These are phyloP conservation scores for Pichia sp. DNA, from an alignment of 1,139 yeast genomes.

Conservation along the genomic window DNA sequence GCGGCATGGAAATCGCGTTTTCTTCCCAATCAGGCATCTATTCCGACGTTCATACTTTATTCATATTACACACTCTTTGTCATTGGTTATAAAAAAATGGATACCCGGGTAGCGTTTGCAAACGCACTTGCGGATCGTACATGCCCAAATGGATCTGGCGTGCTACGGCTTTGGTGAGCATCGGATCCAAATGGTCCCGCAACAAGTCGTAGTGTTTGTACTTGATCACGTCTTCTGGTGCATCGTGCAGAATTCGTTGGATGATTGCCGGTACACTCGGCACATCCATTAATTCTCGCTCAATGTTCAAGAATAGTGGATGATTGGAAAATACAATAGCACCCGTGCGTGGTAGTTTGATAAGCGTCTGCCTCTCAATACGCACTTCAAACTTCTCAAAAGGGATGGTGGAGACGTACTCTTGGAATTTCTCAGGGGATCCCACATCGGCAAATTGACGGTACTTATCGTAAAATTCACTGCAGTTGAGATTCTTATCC, in stretches of 20 bases:
- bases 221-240: constrained; percentile 52
- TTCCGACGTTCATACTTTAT: no score
- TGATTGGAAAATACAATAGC: constrained; percentile 56
- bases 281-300: constrained; percentile 59
- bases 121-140: no score
- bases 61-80: no score
- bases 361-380: constrained; percentile 48
- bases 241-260: constrained; percentile 51
- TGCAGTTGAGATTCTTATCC: constrained; percentile 42
- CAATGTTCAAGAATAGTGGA: constrained; percentile 51
- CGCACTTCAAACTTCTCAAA: constrained; percentile 46
- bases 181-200: constrained; percentile 47
- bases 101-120: background rate
- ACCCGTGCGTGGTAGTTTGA: constrained; percentile 38
- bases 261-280: constrained; percentile 58
- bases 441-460: constrained; percentile 10
- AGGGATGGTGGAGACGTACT: constrained; percentile 25
- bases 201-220: constrained; percentile 49
- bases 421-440: constrained; percentile 21
- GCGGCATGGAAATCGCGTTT: no score
- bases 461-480: constrained; percentile 32
- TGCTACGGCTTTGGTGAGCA: constrained; percentile 44
- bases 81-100: no score
- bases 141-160: constrained; percentile 52
- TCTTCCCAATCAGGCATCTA: no score